A percentile compares a stretch with the other conserved stretches of the same genome.
phyloP scores from a whole-genome alignment of 2,329 filamentous ascomycete genomes.

The Dactylellina haptotyla region DNA sequence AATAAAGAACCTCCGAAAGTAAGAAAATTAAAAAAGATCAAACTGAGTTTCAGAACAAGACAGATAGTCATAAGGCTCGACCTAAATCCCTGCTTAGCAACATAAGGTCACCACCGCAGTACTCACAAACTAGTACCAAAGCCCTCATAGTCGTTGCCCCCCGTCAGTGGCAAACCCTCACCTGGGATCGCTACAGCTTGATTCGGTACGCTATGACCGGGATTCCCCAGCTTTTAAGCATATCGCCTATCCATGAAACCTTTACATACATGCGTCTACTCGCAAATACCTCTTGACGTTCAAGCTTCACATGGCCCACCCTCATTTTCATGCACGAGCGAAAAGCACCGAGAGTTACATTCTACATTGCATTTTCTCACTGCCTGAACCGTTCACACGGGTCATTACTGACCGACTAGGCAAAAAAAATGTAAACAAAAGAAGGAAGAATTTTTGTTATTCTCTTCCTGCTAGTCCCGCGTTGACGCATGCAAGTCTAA shows the following conservation, averaged over 20 bases:
- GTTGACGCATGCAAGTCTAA: conserved; percentile 44
- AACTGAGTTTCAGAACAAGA: conserved; percentile 41
- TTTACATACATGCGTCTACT: background rate
- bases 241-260: background rate
- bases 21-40: conserved; percentile 12
- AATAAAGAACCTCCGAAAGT: too few species aligned
- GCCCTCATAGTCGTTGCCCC: background rate
- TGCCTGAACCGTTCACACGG: too few species aligned
- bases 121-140: conserved; percentile 11
- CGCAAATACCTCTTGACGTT: conserved; percentile 10
- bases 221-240: conserved; percentile 49
- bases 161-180: conserved; percentile 10
- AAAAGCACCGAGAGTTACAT: too few species aligned
- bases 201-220: conserved; percentile 15
- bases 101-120: too few species aligned
- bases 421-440: background rate
- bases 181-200: conserved; percentile 2
- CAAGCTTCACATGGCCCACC: background rate
- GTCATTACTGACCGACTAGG: background rate
- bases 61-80: conserved; percentile 33
- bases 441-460: background rate
- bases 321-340: background rate
- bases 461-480: background rate
- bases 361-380: too few species aligned
- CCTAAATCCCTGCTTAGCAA: conserved; percentile 13